phyloP scores from a whole-genome alignment of 2,329 filamentous ascomycete species.

The Fusarium nurragi region DNA sequence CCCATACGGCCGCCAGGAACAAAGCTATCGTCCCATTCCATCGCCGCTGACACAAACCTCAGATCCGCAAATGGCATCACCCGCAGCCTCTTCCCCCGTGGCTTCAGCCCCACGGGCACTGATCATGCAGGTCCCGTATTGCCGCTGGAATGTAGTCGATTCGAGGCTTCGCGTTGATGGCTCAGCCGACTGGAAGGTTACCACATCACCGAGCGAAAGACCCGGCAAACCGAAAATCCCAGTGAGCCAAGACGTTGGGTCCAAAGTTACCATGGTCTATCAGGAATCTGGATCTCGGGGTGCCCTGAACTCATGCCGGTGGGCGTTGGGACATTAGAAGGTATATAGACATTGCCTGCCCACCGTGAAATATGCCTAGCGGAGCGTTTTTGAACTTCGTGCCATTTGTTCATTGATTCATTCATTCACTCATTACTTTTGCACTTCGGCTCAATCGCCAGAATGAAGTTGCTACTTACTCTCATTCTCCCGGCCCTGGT shows the following conservation, averaged over 20 bases:
- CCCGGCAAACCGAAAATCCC: neutral
- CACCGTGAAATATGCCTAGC: neutral
- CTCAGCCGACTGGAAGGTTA: slow-evolving; percentile 19
- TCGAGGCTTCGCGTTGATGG: slow-evolving; percentile 8
- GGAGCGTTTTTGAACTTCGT: neutral
- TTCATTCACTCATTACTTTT: slow-evolving; percentile 7
- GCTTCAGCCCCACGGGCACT: too few relatives aligned
- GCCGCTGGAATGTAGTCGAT: slow-evolving; percentile 17
- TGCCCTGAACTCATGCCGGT: neutral
- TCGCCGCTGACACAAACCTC: neutral
- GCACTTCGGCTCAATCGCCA: slow-evolving; percentile 9
- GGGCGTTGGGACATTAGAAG: neutral
- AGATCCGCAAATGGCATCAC: slow-evolving; percentile 18
- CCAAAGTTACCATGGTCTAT: neutral
- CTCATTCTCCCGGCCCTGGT: slow-evolving; percentile 48
- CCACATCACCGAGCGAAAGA: slow-evolving; percentile 1
- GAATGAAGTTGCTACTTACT: slow-evolving; percentile 42
- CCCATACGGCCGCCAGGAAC: slow-evolving; percentile 11
- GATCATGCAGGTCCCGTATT: neutral
- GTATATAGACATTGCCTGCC: slow-evolving; percentile 17
- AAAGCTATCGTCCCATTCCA: slow-evolving; percentile 21
- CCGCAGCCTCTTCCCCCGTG: slow-evolving; percentile 7
- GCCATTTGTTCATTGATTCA: neutral
- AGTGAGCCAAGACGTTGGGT: neutral
- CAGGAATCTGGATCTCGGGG: neutral